These are phyloP conservation scores for Mrakia gelida DNA, from an alignment of 768 basidiomycete genomes.

Conservation along the genomic window DNA sequence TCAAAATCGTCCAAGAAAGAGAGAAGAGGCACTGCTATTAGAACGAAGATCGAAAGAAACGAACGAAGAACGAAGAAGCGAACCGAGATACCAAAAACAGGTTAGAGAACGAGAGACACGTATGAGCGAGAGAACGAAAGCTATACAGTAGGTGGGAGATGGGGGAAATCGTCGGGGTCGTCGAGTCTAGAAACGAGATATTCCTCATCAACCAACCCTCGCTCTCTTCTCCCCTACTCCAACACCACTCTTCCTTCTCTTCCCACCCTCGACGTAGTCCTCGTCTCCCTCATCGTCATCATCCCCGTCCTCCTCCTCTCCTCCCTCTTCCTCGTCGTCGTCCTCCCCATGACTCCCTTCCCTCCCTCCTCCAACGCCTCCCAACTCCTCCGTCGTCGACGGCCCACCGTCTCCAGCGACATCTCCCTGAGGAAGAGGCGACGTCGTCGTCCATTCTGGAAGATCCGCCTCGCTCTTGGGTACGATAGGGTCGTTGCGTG, in stretches of 20 bases:
- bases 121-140: no score
- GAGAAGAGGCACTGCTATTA: no score
- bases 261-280: neutral
- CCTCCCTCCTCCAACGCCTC: neutral
- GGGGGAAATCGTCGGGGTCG: no score
- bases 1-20: no score
- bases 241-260: neutral
- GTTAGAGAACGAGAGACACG: no score
- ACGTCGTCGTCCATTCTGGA: neutral
- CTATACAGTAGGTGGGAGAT: no score
- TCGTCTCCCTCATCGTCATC: neutral
- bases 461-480: neutral
- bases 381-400: neutral
- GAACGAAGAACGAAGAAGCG: no score
- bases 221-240: neutral
- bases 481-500: neutral
- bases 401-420: neutral
- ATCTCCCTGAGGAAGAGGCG: neutral
- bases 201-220: neutral
- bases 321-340: neutral
- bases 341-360: neutral
- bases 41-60: no score
- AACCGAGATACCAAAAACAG: no score
- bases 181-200: no score
- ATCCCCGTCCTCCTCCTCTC: neutral